These are phyloP conservation scores for Tieghemostelium lacteum DNA, from an alignment of 78 protist genomes.

Conservation along the genomic window DNA sequence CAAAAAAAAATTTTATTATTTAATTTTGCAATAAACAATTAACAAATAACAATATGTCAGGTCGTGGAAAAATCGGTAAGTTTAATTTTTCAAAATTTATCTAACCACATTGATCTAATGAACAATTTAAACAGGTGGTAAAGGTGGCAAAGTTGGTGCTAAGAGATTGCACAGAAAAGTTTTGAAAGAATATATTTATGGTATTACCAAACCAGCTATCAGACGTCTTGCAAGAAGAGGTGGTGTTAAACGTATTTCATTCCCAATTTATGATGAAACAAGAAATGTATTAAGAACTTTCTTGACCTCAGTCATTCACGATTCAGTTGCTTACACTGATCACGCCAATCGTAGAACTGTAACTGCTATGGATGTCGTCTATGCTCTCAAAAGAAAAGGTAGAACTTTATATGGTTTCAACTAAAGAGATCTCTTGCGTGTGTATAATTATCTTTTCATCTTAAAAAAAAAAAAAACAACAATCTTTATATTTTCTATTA, in stretches of 20 bases:
- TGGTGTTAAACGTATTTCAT: constrained; percentile 97
- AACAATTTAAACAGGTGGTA: constrained; percentile 96
- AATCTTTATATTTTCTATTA: no score
- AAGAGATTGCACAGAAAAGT: constrained; percentile 95
- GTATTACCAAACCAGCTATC: constrained; percentile 98
- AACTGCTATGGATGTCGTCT: constrained; percentile 97
- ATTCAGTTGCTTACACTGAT: constrained; percentile 97
- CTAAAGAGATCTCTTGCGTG: no score
- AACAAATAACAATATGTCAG: no score
- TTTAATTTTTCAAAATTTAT: no score
- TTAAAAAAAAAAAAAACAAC: no score
- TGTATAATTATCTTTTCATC: no score
- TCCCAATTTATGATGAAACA: constrained; percentile 97
- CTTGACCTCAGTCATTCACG: constrained; percentile 90
- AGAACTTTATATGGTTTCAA: constrained; percentile 98
- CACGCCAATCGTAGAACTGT: constrained; percentile 97
- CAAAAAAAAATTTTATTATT: no score
- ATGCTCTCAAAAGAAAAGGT: constrained; percentile 97
- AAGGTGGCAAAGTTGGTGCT: constrained; percentile 98
- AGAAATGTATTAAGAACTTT: constrained; percentile 89
- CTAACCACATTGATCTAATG: no score
- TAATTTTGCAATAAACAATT: no score
- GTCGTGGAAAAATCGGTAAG: no score
- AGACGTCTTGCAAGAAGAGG: constrained; percentile 97
- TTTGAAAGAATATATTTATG: constrained; percentile 95